phyloP scores from a whole-genome alignment of 2,329 filamentous ascomycete species.

The Botrytis fabae region DNA sequence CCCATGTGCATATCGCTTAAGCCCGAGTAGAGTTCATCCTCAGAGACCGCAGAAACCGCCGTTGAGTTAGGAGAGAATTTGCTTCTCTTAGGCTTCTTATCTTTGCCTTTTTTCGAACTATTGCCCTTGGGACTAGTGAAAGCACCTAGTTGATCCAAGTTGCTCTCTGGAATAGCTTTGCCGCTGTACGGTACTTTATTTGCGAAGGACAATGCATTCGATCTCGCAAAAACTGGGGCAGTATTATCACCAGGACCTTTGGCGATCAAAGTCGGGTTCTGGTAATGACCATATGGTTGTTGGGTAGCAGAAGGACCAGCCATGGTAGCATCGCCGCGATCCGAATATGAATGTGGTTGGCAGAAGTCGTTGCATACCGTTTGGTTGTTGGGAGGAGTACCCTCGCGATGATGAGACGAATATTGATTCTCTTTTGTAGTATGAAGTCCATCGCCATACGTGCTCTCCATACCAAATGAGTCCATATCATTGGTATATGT shows the following conservation, averaged over 20 bases:
- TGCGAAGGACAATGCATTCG: background rate
- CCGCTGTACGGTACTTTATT: background rate
- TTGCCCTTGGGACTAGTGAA: background rate
- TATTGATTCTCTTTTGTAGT: background rate
- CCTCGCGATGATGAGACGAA: too few species aligned
- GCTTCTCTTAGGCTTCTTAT: background rate
- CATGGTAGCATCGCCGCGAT: background rate
- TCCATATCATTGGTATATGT: background rate
- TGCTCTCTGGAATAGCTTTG: background rate
- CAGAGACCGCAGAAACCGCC: background rate
- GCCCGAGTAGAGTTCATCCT: slow-evolving; percentile 6
- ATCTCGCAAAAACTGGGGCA: background rate
- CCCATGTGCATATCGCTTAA: slow-evolving; percentile 11
- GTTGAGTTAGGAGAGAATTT: background rate
- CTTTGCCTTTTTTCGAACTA: background rate
- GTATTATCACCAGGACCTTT: background rate
- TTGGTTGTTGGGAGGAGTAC: background rate
- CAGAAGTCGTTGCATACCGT: background rate
- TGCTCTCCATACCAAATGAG: slow-evolving; percentile 2
- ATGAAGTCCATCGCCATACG: background rate
- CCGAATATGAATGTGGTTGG: background rate
- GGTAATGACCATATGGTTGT: background rate
- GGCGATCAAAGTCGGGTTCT: background rate
- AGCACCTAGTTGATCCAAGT: background rate
- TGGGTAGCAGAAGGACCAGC: background rate